Evolutionary conservation across 305 asterid species (phyloP).

Genomic region (Fraxinus greggii): DNA sequence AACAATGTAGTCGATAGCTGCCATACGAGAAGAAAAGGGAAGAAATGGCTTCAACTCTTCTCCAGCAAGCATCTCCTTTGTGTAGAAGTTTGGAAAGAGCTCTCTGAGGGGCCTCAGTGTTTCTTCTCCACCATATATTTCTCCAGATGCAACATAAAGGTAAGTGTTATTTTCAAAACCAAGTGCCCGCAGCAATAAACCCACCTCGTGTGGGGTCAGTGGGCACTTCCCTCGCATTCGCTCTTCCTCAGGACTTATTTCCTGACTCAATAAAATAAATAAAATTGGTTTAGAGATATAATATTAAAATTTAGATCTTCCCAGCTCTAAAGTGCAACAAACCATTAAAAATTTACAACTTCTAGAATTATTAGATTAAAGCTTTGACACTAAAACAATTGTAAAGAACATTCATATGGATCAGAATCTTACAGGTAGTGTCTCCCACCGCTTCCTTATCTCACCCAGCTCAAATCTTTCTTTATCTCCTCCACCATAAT

Average conservation of each 20-base stretch:
- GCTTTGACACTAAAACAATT: slow-evolving; percentile 21
- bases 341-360: neutral
- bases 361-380: neutral
- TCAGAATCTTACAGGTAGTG: slow-evolving; percentile 77
- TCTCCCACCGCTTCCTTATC: slow-evolving; percentile 96
- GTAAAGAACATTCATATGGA: slow-evolving; percentile 8
- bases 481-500: slow-evolving; percentile 96
- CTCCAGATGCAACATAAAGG: slow-evolving; percentile 96
- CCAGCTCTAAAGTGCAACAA: slow-evolving; percentile 5
- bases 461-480: slow-evolving; percentile 82
- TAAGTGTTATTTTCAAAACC: slow-evolving; percentile 82
- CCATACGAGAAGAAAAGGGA: slow-evolving; percentile 92
- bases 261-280: slow-evolving; percentile 46
- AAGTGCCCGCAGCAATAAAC: slow-evolving; percentile 92
- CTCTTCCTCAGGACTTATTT: slow-evolving; percentile 92
- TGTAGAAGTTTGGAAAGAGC: slow-evolving; percentile 91
- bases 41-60: slow-evolving; percentile 76
- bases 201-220: slow-evolving; percentile 96
- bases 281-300: slow-evolving; percentile 13
- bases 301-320: neutral
- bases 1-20: slow-evolving; percentile 89
- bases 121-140: slow-evolving; percentile 97
- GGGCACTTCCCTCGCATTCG: slow-evolving; percentile 95
- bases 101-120: slow-evolving; percentile 89
- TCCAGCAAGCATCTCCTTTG: slow-evolving; percentile 85